Conservation (phyloP, 129 eudicot genomes). For the Saussurea involucrata region DNA sequence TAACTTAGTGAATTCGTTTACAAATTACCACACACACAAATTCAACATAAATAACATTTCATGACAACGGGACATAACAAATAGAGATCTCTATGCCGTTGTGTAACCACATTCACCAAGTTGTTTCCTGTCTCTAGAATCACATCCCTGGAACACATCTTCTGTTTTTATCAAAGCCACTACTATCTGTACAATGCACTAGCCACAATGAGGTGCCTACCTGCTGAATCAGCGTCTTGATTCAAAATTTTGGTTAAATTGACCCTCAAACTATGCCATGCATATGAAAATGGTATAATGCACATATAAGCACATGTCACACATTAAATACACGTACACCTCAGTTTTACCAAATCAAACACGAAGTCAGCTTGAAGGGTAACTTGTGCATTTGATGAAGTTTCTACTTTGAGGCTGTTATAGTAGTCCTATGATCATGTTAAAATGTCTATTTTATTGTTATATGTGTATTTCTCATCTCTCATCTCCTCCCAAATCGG, state of each 20-base stretch:
- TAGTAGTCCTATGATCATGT: not conserved
- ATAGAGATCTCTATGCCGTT: not conserved
- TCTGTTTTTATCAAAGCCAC: not conserved
- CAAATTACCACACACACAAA: not conserved
- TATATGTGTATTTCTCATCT: not conserved
- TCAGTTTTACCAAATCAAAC: not conserved
- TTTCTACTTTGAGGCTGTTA: not conserved
- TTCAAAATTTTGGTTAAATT: not conserved
- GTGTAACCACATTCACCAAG: not conserved
- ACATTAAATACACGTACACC: not conserved
- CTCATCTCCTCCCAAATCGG: too few species aligned
- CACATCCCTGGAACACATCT: not conserved
- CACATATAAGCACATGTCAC: not conserved
- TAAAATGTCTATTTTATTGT: not conserved
- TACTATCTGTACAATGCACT: not conserved
- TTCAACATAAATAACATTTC: not conserved
- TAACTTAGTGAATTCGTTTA: not conserved
- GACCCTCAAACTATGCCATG: not conserved
- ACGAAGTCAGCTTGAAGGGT: not conserved
- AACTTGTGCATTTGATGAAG: not conserved
- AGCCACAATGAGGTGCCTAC: not conserved
- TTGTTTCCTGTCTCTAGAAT: not conserved
- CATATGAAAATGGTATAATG: not conserved
- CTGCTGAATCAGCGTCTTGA: not conserved
- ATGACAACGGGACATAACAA: not conserved